Base-by-base conservation (phyloP, 345 rosid genomes). In the Eucalyptus tenuipes region DNA sequence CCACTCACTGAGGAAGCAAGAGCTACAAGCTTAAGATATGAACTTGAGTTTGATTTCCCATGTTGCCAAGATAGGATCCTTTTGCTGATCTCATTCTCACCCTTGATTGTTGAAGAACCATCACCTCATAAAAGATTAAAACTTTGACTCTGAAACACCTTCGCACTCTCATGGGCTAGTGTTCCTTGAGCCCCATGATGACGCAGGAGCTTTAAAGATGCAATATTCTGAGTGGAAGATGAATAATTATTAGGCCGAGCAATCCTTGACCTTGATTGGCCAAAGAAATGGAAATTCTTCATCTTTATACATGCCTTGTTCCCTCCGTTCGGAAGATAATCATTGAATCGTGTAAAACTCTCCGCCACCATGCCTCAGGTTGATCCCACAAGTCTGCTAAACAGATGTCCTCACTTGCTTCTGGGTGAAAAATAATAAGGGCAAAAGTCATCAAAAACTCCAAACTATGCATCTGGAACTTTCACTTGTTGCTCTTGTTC, bases 401-500 rank as follows among this genome's bases (percentile, higher is more conserved):
- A 40, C 84, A 25, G 84, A 40, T 22, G 47, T 20, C 29, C 47
- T 40, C 44, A 75, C 47, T 40, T 75, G 47, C 84, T 40, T 3
- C 47, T 0, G 29, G 47, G 15, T 37, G 82, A 75, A 37, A 37
- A 75, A 37, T 18, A 10, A 5, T 5, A 18, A 10, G 12, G 81
- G 42, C 42, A 55, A 55, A 55, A 10, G 1, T 29, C 61, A 24
- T 55, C 6, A 24, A 10, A 55, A 55, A 55, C 29, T 55, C 29
- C 29, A 55, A 55, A 55, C 29, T 2, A 24, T 45, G 99, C 96
- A 17, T 98, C 92, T 90, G 99, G 99, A 29, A 97, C 99, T 90
- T 90, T 96, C 99, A 15, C 96, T 96, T 89, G 93, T 98, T 9
- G 99, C 99, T 10, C 97, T 97, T 90, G 95, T 96, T 86, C 97